These are phyloP conservation scores for Rhexocercosporidium sp. DNA, from an alignment of 2,329 filamentous ascomycete species.

Conservation along the genomic window DNA sequence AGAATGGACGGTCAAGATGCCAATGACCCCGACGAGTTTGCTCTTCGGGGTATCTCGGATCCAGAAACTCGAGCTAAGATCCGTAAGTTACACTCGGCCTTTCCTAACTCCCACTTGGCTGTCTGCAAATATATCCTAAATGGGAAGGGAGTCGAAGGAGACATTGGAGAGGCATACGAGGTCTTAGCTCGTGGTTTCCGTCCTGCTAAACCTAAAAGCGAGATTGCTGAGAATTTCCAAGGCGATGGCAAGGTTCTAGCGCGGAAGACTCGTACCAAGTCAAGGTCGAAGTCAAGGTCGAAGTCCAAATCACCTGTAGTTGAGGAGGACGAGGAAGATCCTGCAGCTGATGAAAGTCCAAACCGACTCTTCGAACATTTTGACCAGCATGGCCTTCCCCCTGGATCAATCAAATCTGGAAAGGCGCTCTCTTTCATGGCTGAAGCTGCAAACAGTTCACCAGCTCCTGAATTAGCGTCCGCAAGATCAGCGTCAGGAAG, in stretches of 20 bases:
- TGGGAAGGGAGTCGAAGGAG: constrained; percentile 35
- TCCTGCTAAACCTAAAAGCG: constrained; percentile 35
- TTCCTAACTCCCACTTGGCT: constrained; percentile 38
- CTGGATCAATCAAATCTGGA: constrained; percentile 40
- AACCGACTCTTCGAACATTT: constrained; percentile 42
- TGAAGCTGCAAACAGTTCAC: constrained; percentile 30
- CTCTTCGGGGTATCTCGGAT: constrained; percentile 29
- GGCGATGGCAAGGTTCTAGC: constrained; percentile 10
- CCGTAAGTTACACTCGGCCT: constrained; percentile 39
- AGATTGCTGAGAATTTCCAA: constrained; percentile 30
- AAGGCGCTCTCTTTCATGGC: constrained; percentile 39
- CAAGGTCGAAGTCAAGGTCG: constrained; percentile 21
- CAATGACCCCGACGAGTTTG: constrained; percentile 21
- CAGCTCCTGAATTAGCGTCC: constrained; percentile 18
- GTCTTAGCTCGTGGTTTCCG: constrained; percentile 38
- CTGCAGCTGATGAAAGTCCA: constrained; percentile 31
- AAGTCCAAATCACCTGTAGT: constrained; percentile 17
- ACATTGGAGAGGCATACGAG: constrained; percentile 39
- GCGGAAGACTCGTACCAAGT: constrained; percentile 21
- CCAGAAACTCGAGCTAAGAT: constrained; percentile 33
- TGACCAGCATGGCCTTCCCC: constrained; percentile 40
- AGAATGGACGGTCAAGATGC: neutral
- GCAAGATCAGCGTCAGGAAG: constrained; percentile 28
- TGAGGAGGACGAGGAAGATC: constrained; percentile 18
- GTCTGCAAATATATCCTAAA: constrained; percentile 40